phyloP scores from a whole-genome alignment of 306 rosid genomes.

The Vigna hirtella region DNA sequence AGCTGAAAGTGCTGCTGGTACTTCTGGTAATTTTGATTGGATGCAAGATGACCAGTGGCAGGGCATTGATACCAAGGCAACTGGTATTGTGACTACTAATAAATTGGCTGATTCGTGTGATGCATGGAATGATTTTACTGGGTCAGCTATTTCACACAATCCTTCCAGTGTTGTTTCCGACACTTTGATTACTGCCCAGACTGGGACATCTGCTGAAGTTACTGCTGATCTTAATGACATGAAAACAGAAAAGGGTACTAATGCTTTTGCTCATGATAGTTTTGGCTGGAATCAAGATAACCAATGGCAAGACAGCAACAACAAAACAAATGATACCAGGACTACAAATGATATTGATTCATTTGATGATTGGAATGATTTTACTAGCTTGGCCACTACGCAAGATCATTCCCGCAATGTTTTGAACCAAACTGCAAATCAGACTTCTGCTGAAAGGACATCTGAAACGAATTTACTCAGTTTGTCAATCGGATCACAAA shows the following conservation, averaged over 20 bases:
- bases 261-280: constrained; percentile 44
- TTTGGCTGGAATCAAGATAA: constrained; percentile 64
- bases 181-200: constrained; percentile 45
- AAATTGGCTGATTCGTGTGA: constrained; percentile 57
- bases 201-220: constrained; percentile 53
- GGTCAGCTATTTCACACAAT: constrained; percentile 54
- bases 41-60: constrained; percentile 58
- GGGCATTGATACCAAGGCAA: constrained; percentile 47
- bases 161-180: constrained; percentile 54
- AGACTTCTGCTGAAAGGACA: constrained; percentile 49
- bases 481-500: constrained; percentile 49
- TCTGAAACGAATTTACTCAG: constrained; percentile 56
- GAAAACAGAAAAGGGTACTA: constrained; percentile 44
- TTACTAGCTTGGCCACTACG: constrained; percentile 54
- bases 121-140: constrained; percentile 74
- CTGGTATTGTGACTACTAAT: constrained; percentile 44
- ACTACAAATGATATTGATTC: constrained; percentile 49
- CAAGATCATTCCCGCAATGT: constrained; percentile 53
- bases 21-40: constrained; percentile 58
- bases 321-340: constrained; percentile 47
- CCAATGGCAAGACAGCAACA: constrained; percentile 52
- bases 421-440: constrained; percentile 51
- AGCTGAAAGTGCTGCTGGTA: constrained; percentile 50
- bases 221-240: constrained; percentile 43
- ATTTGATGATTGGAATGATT: constrained; percentile 71